Evolutionary conservation across 2,329 filamentous ascomycete species (phyloP), one percentile per base, ranked within the genome.

Genomic region (Chaetoscypha palmicola): DNA sequence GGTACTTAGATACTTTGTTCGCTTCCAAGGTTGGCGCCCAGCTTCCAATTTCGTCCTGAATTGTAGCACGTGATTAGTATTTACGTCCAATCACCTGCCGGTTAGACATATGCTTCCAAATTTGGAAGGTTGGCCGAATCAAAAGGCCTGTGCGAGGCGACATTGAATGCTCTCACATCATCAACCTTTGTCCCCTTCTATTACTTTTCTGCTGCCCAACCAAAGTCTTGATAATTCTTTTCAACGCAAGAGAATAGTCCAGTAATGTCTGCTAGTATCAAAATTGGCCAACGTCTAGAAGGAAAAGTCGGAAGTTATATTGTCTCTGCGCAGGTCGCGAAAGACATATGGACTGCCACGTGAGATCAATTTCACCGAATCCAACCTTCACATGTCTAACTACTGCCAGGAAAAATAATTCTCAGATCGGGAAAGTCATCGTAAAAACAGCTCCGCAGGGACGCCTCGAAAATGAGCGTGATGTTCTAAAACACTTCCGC

Each of bases 391-490:
- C 38, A 38, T 47, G 41, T 48, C 43, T 55, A 51, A 54, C 48
- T 43, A 48, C 38, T 37, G 19, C 38, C 34, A 51, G 50, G 45
- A 50, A 47, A 50, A 51, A 45, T 38, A 55, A 47, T 32, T 45
- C 48, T 46, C 38, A 51, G 43, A 45, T 31, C 46, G 45, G 47
- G 34, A 57, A 52, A 43, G 37, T 52, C 30, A 52, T 55, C 22
- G 41, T 57, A 37, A 55, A 57, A 36, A 54, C 41, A 40, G 54
- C 48, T 33, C 52, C 42, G 8, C 45, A 51, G 37, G 19, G 35
- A 44, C 46, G 52, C 33, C 48, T 57, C 32, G 46, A 54, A 42
- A 57, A 56, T 39, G 54, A 57, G 40, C 52, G 49, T 28, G 44
- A 57, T 45, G 32, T 55, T 48, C 47, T 55, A 10, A 48, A 49